Evolutionary conservation across 768 basidiomycete genomes (phyloP).

Genomic region (Cystobasidium onofrii): DNA sequence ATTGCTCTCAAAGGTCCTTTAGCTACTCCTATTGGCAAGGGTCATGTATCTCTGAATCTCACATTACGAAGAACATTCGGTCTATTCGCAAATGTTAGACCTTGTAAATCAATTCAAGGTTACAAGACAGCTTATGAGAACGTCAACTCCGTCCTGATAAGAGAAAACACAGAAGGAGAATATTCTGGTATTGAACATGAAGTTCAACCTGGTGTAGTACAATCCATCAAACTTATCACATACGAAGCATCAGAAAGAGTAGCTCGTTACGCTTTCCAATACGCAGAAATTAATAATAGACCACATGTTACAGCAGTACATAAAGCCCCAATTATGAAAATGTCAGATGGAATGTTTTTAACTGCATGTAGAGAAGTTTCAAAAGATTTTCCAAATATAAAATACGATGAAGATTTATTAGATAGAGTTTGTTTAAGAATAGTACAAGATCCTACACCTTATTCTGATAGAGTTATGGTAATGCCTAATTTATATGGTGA

Average conservation of each 20-base stretch:
- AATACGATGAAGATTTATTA: conserved; percentile 92
- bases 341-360: conserved; percentile 99
- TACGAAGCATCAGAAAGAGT: conserved; percentile 96
- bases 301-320: conserved; percentile 95
- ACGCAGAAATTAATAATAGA: conserved; percentile 77
- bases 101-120: conserved; percentile 88
- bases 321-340: conserved; percentile 99
- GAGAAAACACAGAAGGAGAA: conserved; percentile 99
- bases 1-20: conserved; percentile 96
- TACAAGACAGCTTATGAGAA: conserved; percentile 98
- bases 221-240: conserved; percentile 98
- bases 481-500: conserved; percentile 75
- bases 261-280: conserved; percentile 95
- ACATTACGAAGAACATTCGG: conserved; percentile 95
- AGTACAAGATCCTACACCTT: conserved; percentile 86
- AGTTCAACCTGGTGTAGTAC: conserved; percentile 94
- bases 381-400: conserved; percentile 85
- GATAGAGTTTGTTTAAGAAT: conserved; percentile 94
- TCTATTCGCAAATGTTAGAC: conserved; percentile 96
- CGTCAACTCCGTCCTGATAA: conserved; percentile 94
- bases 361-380: conserved; percentile 92
- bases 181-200: conserved; percentile 99
- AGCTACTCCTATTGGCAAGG: conserved; percentile 72
- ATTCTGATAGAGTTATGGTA: conserved; percentile 95
- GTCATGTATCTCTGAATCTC: conserved; percentile 90